Conservation (phyloP, 768 basidiomycete genomes). For the Trametes elegans region DNA sequence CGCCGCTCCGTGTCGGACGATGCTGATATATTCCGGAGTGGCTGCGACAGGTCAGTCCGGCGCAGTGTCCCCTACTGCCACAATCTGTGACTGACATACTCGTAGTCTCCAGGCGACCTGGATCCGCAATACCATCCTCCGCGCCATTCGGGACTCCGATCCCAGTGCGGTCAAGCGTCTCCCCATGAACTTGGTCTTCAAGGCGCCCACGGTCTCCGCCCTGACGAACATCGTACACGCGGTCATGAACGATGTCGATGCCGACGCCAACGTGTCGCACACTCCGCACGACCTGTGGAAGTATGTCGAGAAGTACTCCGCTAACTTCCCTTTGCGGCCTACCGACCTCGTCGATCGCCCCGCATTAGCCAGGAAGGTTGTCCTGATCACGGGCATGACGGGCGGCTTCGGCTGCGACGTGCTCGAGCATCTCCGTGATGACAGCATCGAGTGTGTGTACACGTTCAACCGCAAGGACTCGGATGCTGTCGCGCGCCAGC, state of each 20-base stretch:
- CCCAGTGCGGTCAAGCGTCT: slow-evolving; percentile 22
- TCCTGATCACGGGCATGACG: slow-evolving; percentile 36
- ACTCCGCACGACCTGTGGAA: slow-evolving; percentile 5
- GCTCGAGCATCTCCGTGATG: slow-evolving; percentile 24
- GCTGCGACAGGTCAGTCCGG: slow-evolving; percentile 36
- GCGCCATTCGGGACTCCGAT: slow-evolving; percentile 27
- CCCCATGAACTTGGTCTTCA: slow-evolving; percentile 34
- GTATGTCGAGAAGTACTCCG: slow-evolving; percentile 9
- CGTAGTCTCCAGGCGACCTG: slow-evolving; percentile 33
- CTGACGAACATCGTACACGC: slow-evolving; percentile 20
- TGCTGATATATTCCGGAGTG: slow-evolving; percentile 39
- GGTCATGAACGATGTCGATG: background rate
- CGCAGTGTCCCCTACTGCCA: too few relatives aligned
- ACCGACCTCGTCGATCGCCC: background rate
- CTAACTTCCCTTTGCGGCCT: slow-evolving; percentile 4
- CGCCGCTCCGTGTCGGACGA: slow-evolving; percentile 27
- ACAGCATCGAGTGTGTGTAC: slow-evolving; percentile 23
- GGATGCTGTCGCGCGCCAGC: slow-evolving; percentile 27
- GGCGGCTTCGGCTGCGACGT: slow-evolving; percentile 32
- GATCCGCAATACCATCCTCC: slow-evolving; percentile 33
- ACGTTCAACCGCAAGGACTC: slow-evolving; percentile 26
- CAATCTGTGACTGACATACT: background rate
- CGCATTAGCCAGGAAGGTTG: slow-evolving; percentile 18
- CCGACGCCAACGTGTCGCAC: slow-evolving; percentile 6
- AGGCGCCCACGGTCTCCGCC: slow-evolving; percentile 39